Evolutionary conservation across 495 filamentous ascomycete species (phyloP).

Genomic region (Penicillium argentinense): DNA sequence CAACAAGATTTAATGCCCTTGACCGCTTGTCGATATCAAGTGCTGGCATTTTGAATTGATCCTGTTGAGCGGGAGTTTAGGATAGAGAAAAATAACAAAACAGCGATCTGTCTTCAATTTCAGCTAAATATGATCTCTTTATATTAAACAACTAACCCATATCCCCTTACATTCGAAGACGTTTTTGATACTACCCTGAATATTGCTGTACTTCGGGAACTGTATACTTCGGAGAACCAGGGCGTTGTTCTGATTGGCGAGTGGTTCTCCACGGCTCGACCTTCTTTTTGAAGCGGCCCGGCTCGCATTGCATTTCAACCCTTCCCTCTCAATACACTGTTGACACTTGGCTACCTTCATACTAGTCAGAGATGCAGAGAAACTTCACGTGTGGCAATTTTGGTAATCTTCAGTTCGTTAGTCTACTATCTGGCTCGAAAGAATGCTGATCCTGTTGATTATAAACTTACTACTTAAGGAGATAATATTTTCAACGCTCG

Average conservation of each 20-base stretch:
- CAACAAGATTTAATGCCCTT: conserved; percentile 40
- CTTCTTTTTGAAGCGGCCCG: not conserved
- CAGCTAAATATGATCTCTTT: no score
- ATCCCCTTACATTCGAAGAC: not conserved
- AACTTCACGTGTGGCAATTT: no score
- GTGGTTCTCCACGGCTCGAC: not conserved
- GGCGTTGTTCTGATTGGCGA: not conserved
- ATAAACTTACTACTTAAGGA: no score
- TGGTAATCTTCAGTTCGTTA: no score
- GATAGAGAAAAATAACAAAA: no score
- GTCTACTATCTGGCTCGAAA: no score
- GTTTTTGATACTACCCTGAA: not conserved
- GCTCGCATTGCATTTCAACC: not conserved
- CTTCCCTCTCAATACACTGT: not conserved
- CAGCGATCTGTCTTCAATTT: no score
- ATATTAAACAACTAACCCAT: not conserved
- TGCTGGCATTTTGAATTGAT: not conserved
- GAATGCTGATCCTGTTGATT: no score
- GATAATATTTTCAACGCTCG: no score
- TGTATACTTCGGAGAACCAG: not conserved
- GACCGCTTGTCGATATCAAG: not conserved
- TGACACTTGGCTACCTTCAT: no score
- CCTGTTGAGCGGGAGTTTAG: no score
- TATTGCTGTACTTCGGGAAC: not conserved
- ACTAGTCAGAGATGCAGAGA: no score